A percentile compares a stretch with the other conserved stretches of the same genome.
Evolutionary conservation across 169 alveolate species (phyloP).

Genomic region (Eimeria sp.): DNA sequence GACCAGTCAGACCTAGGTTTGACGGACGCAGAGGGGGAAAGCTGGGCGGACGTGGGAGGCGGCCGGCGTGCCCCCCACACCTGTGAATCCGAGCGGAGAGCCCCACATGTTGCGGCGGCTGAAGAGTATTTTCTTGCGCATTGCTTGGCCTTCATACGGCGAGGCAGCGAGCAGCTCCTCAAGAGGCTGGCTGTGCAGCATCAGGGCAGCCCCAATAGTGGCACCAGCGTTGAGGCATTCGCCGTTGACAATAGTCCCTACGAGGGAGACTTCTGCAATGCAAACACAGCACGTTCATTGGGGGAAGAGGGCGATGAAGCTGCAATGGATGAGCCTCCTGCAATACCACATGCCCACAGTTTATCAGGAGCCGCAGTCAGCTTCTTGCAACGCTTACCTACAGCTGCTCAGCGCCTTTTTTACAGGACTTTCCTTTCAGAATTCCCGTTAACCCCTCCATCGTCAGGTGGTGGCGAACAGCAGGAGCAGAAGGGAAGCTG

Average conservation of each 20-base stretch:
- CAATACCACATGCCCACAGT: constrained; percentile 7
- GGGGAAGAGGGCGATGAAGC: constrained; percentile 30
- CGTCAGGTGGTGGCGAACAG: neutral
- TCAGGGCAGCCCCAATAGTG: neutral
- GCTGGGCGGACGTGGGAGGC: constrained; percentile 47
- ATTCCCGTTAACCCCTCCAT: constrained; percentile 35
- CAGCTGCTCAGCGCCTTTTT: constrained; percentile 75
- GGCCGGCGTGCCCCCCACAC: constrained; percentile 60
- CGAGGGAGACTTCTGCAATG: neutral
- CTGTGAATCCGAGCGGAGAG: constrained; percentile 59
- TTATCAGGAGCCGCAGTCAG: constrained; percentile 43
- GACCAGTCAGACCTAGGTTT: constrained; percentile 80
- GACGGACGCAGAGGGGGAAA: constrained; percentile 79
- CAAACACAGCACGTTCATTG: neutral
- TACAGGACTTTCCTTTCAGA: constrained; percentile 68
- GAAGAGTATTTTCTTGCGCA: constrained; percentile 60
- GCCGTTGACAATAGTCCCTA: neutral
- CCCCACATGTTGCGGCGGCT: constrained; percentile 65
- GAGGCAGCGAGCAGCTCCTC: constrained; percentile 46
- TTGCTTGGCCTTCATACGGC: constrained; percentile 23
- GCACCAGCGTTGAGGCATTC: neutral
- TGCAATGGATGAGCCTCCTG: constrained; percentile 40
- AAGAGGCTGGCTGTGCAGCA: constrained; percentile 22
- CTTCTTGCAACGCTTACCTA: constrained; percentile 58
- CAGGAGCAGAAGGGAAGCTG: neutral